Evolutionary conservation across 169 alveolate genomes (phyloP).

Genomic region (Perkinsus chesapeaki): DNA sequence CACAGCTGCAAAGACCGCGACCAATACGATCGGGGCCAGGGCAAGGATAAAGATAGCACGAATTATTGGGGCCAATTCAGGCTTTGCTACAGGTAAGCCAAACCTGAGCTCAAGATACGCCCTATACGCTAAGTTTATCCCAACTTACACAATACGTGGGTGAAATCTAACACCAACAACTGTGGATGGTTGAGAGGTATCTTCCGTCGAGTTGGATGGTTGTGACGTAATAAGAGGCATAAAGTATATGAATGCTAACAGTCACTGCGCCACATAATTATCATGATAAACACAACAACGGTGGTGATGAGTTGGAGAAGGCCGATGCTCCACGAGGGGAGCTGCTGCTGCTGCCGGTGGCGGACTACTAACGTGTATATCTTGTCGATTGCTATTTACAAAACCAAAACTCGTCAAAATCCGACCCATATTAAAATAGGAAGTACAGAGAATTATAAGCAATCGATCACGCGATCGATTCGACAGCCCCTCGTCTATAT

Average conservation of each 20-base stretch:
- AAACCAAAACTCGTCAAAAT: neutral
- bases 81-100: neutral
- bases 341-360: no score
- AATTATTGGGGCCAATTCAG: neutral
- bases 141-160: neutral
- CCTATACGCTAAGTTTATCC: neutral
- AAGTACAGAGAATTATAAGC: neutral
- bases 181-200: neutral
- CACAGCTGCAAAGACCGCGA: neutral
- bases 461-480: neutral
- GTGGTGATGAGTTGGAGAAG: no score
- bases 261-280: neutral
- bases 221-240: no score
- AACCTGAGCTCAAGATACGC: neutral
- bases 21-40: neutral
- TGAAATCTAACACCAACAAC: neutral
- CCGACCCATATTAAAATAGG: neutral
- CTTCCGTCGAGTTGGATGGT: neutral
- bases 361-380: no score
- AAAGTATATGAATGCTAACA: no score
- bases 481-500: no score
- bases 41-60: neutral
- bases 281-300: neutral
- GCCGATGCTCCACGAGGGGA: no score
- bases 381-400: neutral